Conservation (phyloP, 441 rosid genomes). For the Populus tomentosa region DNA sequence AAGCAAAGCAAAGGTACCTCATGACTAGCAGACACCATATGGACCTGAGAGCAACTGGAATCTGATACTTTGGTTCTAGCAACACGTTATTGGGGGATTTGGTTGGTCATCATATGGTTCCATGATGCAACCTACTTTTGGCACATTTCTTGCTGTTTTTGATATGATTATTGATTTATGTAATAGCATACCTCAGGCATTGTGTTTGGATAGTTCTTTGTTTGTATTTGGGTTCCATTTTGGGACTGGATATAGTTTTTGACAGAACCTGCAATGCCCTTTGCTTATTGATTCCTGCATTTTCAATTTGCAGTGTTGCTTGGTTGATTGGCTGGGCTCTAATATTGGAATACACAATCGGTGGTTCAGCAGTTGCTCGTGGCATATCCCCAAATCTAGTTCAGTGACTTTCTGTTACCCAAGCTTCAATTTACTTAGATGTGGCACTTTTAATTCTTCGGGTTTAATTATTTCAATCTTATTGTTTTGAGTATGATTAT, state of each 20-base stretch:
- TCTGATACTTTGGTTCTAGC: neutral
- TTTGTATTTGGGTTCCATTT: neutral
- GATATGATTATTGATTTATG: neutral
- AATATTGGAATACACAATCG: conserved; percentile 87
- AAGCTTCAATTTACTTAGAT: neutral
- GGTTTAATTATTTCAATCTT: neutral
- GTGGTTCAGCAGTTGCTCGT: conserved; percentile 97
- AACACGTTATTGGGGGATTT: neutral
- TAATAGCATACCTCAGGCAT: neutral
- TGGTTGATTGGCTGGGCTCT: conserved; percentile 98
- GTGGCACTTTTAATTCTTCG: neutral
- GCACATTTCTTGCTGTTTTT: neutral
- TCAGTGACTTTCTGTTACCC: conserved; percentile 18
- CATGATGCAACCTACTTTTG: neutral
- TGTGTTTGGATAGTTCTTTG: neutral
- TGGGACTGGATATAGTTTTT: neutral
- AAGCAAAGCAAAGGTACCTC: no score
- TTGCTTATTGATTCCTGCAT: neutral
- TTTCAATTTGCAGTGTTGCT: conserved; percentile 57
- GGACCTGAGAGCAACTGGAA: no score
- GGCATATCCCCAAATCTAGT: conserved; percentile 98
- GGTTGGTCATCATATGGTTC: neutral
- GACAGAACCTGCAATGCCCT: neutral
- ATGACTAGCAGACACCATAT: no score
- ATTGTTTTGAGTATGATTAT: neutral